Percentiles rank a stretch among this genome's conserved stretches.
phyloP scores from a whole-genome alignment of 371 early-diverging fungal species.

The Apophysomyces trapeziformis region DNA sequence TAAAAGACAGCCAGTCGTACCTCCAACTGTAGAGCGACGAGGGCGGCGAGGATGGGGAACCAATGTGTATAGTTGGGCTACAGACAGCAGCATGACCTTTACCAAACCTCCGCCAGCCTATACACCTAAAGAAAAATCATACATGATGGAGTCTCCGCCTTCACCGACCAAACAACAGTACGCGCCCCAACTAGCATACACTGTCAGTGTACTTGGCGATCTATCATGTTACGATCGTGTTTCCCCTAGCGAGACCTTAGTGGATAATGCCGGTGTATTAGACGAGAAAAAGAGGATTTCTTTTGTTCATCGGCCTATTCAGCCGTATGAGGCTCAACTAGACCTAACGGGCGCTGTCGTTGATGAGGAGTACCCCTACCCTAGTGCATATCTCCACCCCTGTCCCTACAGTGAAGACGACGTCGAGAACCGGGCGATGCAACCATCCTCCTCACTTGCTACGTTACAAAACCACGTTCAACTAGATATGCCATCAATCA shows the following conservation, averaged over 20 bases:
- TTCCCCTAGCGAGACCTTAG: background rate
- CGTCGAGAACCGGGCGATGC: constrained; percentile 4
- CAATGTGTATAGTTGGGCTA: constrained; percentile 3
- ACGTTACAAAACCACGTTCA: constrained; percentile 1
- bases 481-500: constrained; percentile 1
- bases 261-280: background rate
- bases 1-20: background rate
- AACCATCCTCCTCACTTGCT: background rate
- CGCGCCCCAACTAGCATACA: constrained; percentile 6
- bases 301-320: constrained; percentile 12
- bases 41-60: constrained; percentile 9
- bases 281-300: background rate
- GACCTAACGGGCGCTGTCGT: constrained; percentile 1
- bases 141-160: background rate
- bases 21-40: background rate
- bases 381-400: constrained; percentile 9
- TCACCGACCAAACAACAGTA: constrained; percentile 8
- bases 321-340: constrained; percentile 19
- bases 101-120: constrained; percentile 5
- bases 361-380: constrained; percentile 12
- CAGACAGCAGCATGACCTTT: background rate
- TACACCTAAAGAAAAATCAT: background rate
- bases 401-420: constrained; percentile 6
- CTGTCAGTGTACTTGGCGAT: background rate
- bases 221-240: background rate